A percentile compares a stretch with the other conserved stretches of the same genome.
Conservation (phyloP, 805 yeast species). For the Zygoascus flipseniorum region DNA sequence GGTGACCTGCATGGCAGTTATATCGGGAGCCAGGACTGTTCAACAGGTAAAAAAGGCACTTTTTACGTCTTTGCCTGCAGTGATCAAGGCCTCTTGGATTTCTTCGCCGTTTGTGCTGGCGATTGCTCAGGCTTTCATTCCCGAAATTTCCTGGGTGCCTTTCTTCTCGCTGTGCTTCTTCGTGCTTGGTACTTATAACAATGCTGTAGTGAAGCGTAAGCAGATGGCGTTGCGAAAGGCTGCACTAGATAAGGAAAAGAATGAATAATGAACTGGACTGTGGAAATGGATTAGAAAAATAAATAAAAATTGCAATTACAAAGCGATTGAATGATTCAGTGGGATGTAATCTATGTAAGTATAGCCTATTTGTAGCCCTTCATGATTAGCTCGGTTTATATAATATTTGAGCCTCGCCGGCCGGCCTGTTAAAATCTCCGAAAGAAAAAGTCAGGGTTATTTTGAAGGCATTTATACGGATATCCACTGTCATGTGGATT, state of each 20-base stretch:
- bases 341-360: not conserved
- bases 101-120: constrained; percentile 30
- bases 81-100: constrained; percentile 29
- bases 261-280: not conserved
- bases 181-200: constrained; percentile 32
- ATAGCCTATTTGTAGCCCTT: not conserved
- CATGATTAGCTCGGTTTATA: not conserved
- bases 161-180: constrained; percentile 32
- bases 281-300: not conserved
- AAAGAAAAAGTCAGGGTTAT: too few relatives aligned
- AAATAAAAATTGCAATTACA: not conserved
- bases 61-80: constrained; percentile 25
- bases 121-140: constrained; percentile 31
- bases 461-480: too few relatives aligned
- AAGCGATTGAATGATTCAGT: not conserved
- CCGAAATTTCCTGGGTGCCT: constrained; percentile 34
- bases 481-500: too few relatives aligned
- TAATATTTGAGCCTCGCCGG: not conserved
- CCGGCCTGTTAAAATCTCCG: too few relatives aligned
- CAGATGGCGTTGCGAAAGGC: constrained; percentile 1
- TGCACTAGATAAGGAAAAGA: constrained; percentile 3
- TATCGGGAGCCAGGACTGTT: constrained; percentile 29
- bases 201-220: constrained; percentile 27
- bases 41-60: constrained; percentile 24
- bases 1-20: constrained; percentile 28